These are phyloP conservation scores for Ustilago nuda DNA, from an alignment of 1,284 basidiomycete species.

Conservation along the genomic window DNA sequence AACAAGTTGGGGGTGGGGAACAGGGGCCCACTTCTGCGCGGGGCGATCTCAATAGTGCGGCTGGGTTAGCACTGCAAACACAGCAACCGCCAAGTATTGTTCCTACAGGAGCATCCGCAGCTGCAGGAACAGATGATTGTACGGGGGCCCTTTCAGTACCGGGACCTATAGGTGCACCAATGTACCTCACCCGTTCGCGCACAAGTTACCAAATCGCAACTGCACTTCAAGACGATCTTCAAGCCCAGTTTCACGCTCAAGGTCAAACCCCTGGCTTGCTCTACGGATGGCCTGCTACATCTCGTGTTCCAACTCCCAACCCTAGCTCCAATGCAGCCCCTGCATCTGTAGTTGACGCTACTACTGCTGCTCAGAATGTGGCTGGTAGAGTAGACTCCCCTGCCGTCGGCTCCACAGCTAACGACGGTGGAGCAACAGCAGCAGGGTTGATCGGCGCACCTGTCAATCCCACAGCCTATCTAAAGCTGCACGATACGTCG, in stretches of 20 bases:
- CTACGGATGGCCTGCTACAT: constrained; percentile 29
- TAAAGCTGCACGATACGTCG: constrained; percentile 51
- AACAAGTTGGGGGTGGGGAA: neutral
- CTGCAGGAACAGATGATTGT: constrained; percentile 11
- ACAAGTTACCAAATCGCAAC: constrained; percentile 21
- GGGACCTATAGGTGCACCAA: constrained; percentile 45
- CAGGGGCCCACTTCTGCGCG: neutral
- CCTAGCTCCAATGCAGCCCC: neutral
- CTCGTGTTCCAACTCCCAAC: constrained; percentile 1
- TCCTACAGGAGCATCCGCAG: constrained; percentile 1
- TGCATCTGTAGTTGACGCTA: constrained; percentile 7
- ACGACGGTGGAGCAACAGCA: neutral
- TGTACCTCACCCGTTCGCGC: constrained; percentile 31
- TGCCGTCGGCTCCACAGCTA: neutral
- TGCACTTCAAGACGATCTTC: constrained; percentile 28
- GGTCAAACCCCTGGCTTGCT: constrained; percentile 30
- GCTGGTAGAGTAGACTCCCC: neutral
- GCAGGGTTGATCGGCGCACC: neutral
- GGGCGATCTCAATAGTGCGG: neutral
- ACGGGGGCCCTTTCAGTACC: constrained; percentile 20
- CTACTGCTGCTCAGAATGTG: neutral
- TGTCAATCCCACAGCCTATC: constrained; percentile 41
- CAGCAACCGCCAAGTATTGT: neutral
- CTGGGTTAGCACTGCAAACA: neutral
- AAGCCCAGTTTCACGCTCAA: constrained; percentile 37